Evolutionary conservation across 139 green algal genomes (phyloP), one percentile per base, ranked within the genome.

Genomic region (Chlorella sp.): DNA sequence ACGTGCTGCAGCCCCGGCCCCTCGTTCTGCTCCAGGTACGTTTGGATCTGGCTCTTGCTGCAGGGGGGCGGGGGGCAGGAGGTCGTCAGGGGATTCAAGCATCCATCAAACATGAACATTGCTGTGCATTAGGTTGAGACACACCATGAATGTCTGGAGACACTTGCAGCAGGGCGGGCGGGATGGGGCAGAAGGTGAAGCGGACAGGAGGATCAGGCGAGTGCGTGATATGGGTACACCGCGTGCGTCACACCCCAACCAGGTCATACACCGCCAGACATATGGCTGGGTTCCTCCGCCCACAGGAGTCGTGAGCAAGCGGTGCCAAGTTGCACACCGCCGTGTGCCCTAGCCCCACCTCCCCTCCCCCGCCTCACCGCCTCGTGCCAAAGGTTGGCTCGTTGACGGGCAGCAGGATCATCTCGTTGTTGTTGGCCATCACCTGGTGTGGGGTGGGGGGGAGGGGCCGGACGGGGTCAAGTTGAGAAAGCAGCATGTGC

Each of bases 11-110:
- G 85, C 19, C 98, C 98, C 14, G 98, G 88, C 0, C 98, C 98
- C 87, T 98, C 95, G 89, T 99, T 99, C 90, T 99, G 97, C 94
- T 99, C 98, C 60, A 99, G 91, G 87, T 97, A 99, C 0, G 97
- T 99, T 93, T 99, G 97, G 78, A 97, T 95, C 91, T 97, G 94
- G 83, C 57, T 91, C 87, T 94, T 94, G 64, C 97, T 91, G 89
- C 83, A 87, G 22, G 15, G 37, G 18, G n/a, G 34, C 12, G 3
- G 24, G 40, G 30, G 79, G 42, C 7, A 34, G 40, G 24, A 2
- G 48, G 36, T 4, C 19, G 40, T 18, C 78, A 64, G 15, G 77
- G 18, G 32, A 60, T 9, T 26, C 1, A 3, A 73, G 22, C 64
- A 53, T 42, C 7, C 21, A 21, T 22, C 3, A 26, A 15, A n/a